Evolutionary conservation across 257 asterid species (phyloP).

Genomic region (Prunella vulgaris): DNA sequence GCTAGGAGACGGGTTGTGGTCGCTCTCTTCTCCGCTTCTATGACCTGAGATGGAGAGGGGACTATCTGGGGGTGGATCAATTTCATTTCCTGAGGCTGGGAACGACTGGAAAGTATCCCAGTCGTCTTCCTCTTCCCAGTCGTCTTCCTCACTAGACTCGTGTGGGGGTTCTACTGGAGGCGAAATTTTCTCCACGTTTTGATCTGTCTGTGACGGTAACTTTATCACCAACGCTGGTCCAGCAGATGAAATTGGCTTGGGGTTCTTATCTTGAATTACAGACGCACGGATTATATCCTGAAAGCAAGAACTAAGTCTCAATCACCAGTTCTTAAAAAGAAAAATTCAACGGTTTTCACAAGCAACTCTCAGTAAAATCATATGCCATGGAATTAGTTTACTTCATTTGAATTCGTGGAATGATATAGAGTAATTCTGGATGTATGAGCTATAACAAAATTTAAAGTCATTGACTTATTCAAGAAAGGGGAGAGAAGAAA

Average conservation of each 20-base stretch:
- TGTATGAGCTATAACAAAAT: neutral
- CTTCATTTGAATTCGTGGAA: neutral
- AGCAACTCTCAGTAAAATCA: neutral
- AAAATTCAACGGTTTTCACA: neutral
- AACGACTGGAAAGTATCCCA: constrained; percentile 99
- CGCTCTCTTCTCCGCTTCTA: constrained; percentile 18
- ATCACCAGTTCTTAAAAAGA: neutral
- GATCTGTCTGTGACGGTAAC: constrained; percentile 54
- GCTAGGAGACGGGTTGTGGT: constrained; percentile 20
- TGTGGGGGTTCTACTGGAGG: constrained; percentile 35
- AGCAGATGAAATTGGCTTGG: constrained; percentile 39
- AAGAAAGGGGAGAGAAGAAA: constrained; percentile 11
- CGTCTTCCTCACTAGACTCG: constrained; percentile 32
- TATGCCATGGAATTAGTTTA: neutral
- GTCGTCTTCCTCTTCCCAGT: constrained; percentile 46
- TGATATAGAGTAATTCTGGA: neutral
- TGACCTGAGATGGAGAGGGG: constrained; percentile 29
- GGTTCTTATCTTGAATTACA: constrained; percentile 59
- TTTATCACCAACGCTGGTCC: constrained; percentile 62
- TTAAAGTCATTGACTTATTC: neutral
- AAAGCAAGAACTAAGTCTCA: constrained; percentile 22
- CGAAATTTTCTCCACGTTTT: constrained; percentile 29
- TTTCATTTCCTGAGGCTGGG: constrained; percentile 61
- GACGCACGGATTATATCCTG: constrained; percentile 95
- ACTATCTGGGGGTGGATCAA: constrained; percentile 36